Evolutionary conservation across 805 yeast species (phyloP), one percentile per base, ranked within the genome.

Genomic region (Vanderwaltozyma verrucispora): DNA sequence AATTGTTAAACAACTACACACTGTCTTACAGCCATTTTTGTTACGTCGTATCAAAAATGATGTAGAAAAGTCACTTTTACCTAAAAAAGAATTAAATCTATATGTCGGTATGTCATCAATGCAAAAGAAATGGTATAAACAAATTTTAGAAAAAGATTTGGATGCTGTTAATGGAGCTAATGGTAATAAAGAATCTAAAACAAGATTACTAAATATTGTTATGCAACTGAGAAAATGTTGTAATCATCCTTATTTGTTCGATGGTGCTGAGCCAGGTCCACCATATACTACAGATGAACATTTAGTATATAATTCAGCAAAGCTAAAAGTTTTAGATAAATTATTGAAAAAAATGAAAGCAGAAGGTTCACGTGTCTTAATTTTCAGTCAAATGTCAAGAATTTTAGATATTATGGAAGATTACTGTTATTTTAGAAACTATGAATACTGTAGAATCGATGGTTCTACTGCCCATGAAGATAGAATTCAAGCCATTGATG

Each of bases 221-320:
- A 82, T 82, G 94, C 94, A 82, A 56, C 65, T 82, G 50, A 71
- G 92, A 54, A 82, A 82, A 56, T 82, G 92, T 56, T 82, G 89
- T 62, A 82, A 82, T 50, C 94, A 82, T 61, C 94, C 94, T 12
- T 82, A 82, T 53, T 60, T 82, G 28, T 82, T 82, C 50, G 92
- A 82, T 55, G 94, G 94, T 31, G 92, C 89, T 1, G 94, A 82
- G 52, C 92, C 92, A 1, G 94, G 94, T 11, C 94, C 94, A 15
- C 94, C 94, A 17, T 82, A 67, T 49, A 82, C 92, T 8, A 82
- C 89, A 0, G 94, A 82, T 57, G 92, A 82, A 54, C 94, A 82
- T 62, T 66, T 82, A 54, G 77, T 82, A 25, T 79, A 59, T 57
- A 82, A 82, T 54, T 69, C 87, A 4, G 79, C 77, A 38, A 82